A percentile compares a stretch with the other conserved stretches of the same genome.
Evolutionary conservation across 305 asterid species (phyloP).

Genomic region (Withania somnifera): DNA sequence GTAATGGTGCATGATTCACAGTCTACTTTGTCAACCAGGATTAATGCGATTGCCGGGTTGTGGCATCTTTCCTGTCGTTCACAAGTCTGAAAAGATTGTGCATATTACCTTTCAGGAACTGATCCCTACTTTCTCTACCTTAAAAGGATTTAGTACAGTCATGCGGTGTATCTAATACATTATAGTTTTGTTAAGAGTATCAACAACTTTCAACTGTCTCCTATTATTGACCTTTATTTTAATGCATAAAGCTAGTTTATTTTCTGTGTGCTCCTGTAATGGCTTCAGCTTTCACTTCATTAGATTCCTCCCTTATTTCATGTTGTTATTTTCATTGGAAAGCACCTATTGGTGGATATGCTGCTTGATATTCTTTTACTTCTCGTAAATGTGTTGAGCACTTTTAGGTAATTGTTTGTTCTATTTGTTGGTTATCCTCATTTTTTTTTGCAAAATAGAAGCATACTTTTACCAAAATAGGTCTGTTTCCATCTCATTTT

Average conservation of each 20-base stretch:
- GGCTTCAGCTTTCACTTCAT: background rate
- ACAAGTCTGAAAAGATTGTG: background rate
- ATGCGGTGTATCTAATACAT: background rate
- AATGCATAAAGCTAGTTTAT: background rate
- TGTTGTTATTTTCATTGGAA: background rate
- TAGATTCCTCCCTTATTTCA: background rate
- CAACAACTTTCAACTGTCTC: background rate
- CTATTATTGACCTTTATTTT: background rate
- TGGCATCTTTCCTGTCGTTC: background rate
- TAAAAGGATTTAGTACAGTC: background rate
- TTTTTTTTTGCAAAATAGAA: background rate
- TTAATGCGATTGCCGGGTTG: background rate
- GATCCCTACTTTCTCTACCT: background rate
- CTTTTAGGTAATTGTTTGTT: background rate
- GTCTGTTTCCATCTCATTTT: background rate
- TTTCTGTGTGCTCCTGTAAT: background rate
- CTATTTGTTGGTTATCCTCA: background rate
- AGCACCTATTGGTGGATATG: background rate
- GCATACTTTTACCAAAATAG: background rate
- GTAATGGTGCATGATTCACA: background rate
- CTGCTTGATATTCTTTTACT: background rate
- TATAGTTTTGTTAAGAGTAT: background rate
- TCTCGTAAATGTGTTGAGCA: background rate
- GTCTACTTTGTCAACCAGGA: background rate
- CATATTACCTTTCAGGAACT: background rate